Conservation (phyloP, 805 yeast genomes). For the Sporopachydermia quercuum region DNA sequence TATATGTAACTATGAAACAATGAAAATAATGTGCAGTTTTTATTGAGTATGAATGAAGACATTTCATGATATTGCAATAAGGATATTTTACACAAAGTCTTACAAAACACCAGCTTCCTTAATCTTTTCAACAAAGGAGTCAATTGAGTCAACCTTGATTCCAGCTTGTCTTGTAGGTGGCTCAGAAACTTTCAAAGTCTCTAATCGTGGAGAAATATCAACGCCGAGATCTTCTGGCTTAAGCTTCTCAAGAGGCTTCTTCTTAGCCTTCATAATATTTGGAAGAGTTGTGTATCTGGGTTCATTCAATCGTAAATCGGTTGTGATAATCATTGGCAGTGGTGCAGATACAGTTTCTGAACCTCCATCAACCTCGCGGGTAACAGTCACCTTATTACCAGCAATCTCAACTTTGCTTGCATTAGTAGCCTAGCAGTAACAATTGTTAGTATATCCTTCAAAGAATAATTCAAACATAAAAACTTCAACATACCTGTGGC, state of each 20-base stretch:
- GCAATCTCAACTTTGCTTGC: conserved; percentile 57
- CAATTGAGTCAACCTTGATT: conserved; percentile 63
- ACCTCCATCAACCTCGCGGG: conserved; percentile 94
- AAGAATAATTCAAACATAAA: not conserved
- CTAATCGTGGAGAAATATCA: conserved; percentile 46
- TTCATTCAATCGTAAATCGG: conserved; percentile 86
- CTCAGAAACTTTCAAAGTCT: conserved; percentile 62
- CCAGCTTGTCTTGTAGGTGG: conserved; percentile 80
- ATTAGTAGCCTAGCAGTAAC: conserved; percentile 50
- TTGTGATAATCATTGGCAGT: conserved; percentile 76
- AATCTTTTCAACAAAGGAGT: conserved; percentile 64
- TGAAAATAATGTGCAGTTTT: too few relatives aligned
- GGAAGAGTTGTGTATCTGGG: conserved; percentile 96
- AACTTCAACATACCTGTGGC: conserved; percentile 45
- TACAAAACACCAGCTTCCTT: conserved; percentile 62
- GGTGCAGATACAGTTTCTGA: conserved; percentile 64
- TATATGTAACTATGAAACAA: too few relatives aligned
- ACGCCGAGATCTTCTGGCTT: conserved; percentile 57
- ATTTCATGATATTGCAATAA: too few relatives aligned
- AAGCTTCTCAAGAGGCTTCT: conserved; percentile 71
- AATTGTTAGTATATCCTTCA: not conserved
- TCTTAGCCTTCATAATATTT: conserved; percentile 96
- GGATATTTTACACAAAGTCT: too few relatives aligned
- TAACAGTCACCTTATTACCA: conserved; percentile 41
- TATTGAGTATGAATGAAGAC: too few relatives aligned